Evolutionary conservation across 805 yeast species (phyloP), one percentile per base, ranked within the genome.

Genomic region (Candida morakotiae): DNA sequence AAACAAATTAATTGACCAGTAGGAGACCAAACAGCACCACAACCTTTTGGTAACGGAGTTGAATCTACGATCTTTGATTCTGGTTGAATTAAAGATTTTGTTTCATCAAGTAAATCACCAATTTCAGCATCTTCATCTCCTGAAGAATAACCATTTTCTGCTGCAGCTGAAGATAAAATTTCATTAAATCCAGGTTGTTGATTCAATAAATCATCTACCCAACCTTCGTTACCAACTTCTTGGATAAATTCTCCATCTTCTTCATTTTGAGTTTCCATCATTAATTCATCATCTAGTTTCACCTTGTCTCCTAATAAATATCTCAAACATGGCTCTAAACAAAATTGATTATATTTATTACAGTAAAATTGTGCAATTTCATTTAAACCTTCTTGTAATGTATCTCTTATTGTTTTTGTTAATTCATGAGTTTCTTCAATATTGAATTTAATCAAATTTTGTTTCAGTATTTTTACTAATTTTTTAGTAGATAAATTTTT

Each of bases 1-100:
- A 89, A 89, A 52, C 95, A 86, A 1, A 89, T 82, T 35, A 89
- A 63, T 41, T 77, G 77, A 0, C 96, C 96, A 3, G 77, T 73
- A 9, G 78, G 72, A 0, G 94, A 71, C 96, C 96, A 89, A 1
- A 77, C 67, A 0, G 95, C 96, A 8, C 96, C 96, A 64, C 96
- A 89, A 8, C 88, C 93, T 52, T 86, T 88, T 0, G 97, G 96
- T 10, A 89, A 73, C 0, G 97, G 97, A 0, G 95, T 86, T 28
- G 87, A 81, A 52, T 87, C 95, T 50, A 36, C 36, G 8, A 30
- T 22, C 18, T 38, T 28, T 5, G 17, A 19, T 14, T 26, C 31
- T 30, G 15, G 48, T 46, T 9, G 41, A 38, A 52, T 31, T 40
- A 51, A 60, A 13, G 63, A 64, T 22, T 55, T 60, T 13, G 60